A percentile compares a stretch with the other conserved stretches of the same genome.
phyloP scores from a whole-genome alignment of 2,329 filamentous ascomycete species.

The Neofusicoccum ribis region DNA sequence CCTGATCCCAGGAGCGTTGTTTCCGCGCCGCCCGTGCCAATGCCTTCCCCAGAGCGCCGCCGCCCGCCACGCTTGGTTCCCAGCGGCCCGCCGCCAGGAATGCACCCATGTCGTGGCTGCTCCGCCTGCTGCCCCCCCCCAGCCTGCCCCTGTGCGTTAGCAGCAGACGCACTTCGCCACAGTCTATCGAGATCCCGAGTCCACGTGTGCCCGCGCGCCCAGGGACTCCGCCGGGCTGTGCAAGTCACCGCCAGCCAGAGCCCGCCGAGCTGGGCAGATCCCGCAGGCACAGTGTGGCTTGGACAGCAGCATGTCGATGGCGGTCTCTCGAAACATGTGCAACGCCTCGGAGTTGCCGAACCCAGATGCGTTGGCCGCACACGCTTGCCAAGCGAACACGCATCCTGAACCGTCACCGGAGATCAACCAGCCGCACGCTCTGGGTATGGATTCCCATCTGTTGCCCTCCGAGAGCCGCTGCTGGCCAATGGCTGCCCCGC shows the following conservation, averaged over 20 bases:
- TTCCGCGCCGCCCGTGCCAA: constrained; percentile 12
- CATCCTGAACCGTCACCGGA: constrained; percentile 4
- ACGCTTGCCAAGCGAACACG: constrained; percentile 11
- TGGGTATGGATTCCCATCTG: constrained; percentile 1
- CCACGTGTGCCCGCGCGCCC: background rate
- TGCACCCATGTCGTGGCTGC: constrained; percentile 2
- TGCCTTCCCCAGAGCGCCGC: constrained; percentile 14
- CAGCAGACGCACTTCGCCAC: constrained; percentile 6
- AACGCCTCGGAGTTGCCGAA: constrained; percentile 11
- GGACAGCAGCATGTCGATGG: background rate
- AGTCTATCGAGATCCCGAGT: constrained; percentile 1
- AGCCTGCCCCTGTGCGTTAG: background rate
- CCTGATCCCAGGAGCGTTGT: background rate
- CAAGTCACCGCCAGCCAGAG: background rate
- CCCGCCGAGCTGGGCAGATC: constrained; percentile 5
- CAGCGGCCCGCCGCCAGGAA: constrained; percentile 6
- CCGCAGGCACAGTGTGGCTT: constrained; percentile 7
- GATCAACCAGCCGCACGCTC: background rate
- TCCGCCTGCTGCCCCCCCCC: background rate
- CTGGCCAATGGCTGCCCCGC: background rate
- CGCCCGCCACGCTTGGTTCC: background rate
- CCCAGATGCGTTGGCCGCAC: constrained; percentile 4
- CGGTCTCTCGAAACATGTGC: constrained; percentile 12
- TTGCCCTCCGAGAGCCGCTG: background rate
- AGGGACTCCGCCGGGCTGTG: constrained; percentile 12